phyloP scores from a whole-genome alignment of 805 yeast genomes.

The Saccharomycopsis guyanensis region DNA sequence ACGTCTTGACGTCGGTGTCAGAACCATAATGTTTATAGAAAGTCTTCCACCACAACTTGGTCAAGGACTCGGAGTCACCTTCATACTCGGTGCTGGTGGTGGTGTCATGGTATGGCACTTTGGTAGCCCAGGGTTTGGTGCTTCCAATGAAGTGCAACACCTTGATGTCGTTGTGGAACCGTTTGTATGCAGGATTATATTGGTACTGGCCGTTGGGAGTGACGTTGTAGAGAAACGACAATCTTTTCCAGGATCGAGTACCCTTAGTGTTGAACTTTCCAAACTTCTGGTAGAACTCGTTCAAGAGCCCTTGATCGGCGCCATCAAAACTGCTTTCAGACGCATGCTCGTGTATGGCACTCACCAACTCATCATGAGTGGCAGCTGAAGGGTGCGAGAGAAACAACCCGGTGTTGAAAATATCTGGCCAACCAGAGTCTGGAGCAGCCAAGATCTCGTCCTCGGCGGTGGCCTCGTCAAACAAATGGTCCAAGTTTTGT shows the following conservation, averaged over 20 bases:
- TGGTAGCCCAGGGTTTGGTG: conserved; percentile 45
- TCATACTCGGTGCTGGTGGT: not conserved
- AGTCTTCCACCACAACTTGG: conserved; percentile 17
- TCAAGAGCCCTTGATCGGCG: conserved; percentile 86
- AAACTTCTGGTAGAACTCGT: conserved; percentile 50
- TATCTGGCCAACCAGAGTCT: conserved; percentile 88
- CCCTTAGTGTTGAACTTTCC: conserved; percentile 20
- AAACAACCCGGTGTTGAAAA: conserved; percentile 76
- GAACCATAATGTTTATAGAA: conserved; percentile 14
- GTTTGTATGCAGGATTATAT: conserved; percentile 59
- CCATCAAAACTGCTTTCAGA: conserved; percentile 54
- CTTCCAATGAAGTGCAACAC: conserved; percentile 64
- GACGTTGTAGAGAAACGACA: conserved; percentile 81
- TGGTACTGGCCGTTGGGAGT: conserved; percentile 61
- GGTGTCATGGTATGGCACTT: conserved; percentile 4
- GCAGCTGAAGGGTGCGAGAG: conserved; percentile 44
- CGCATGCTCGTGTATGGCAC: conserved; percentile 25
- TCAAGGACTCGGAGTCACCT: conserved; percentile 4
- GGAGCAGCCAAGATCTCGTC: conserved; percentile 44
- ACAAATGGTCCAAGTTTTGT: conserved; percentile 8
- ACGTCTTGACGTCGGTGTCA: conserved; percentile 6
- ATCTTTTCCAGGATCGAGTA: conserved; percentile 47
- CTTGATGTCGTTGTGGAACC: conserved; percentile 38
- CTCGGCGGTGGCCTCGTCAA: not conserved
- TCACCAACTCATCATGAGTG: conserved; percentile 36